Base-by-base conservation (phyloP, 352 stramenopile species). In the Peronospora tabacina region DNA sequence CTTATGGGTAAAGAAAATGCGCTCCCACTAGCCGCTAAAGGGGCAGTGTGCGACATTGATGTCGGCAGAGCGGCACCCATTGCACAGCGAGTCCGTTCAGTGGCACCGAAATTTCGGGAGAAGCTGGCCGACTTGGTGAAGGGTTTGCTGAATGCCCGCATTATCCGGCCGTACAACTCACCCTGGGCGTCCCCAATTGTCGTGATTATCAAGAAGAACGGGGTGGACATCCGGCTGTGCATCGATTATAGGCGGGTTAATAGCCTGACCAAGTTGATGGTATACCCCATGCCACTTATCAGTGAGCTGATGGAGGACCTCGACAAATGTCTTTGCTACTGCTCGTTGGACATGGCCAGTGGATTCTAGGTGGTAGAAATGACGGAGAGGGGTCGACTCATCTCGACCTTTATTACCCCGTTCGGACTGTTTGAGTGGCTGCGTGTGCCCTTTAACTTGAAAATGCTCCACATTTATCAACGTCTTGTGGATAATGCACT, bases 121-220 rank as follows among this genome's bases (percentile, higher is more conserved):
- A 61, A 61, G 22, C 0, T 72, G 9, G 61, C 43, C 9, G 28
- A 71, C 19, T 10, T 72, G 16, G 13, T 71, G 8, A 63, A 68
- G 33, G 67, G 38, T n/a, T 16, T 68, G 0, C 30, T 76, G 5
- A 3, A 8, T 0, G 34, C 45, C 0, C 52, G 40, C n/a, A 59
- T 72, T 17, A 15, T 72, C 28, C 3, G 5, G 1, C 26, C 35
- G 0, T 69, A 59, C 0, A 60, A n/a, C 0, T 73, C 64, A 0
- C n/a, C 49, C 37, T 56, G 61, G 65, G 56, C 61, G 0, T 68
- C 65, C 2, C 65, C 60, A 10, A 75, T 71, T n/a, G 61, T 71
- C 1, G 58, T 75, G 1, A 52, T 75, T 2, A 17, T 71, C 22
- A 71, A 75, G 54, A 71, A 75, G 37, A 75, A 71, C 30, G 57